Evolutionary conservation across 2,329 filamentous ascomycete species (phyloP).

Genomic region (Monosporascus sp.): DNA sequence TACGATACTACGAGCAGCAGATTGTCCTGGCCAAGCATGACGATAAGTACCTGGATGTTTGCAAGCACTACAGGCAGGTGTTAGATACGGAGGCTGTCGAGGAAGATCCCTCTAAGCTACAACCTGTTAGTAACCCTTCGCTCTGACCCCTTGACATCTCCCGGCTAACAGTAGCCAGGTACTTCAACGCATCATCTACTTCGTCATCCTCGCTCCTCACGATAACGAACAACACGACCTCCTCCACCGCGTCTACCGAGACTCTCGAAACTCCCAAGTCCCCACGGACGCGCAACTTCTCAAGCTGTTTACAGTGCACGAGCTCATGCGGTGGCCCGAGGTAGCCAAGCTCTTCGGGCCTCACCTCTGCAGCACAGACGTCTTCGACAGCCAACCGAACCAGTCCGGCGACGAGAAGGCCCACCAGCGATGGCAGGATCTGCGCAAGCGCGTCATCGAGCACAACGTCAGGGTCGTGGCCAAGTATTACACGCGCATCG

Average conservation of each 20-base stretch:
- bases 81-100: slow-evolving; percentile 94
- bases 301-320: slow-evolving; percentile 89
- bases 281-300: slow-evolving; percentile 78
- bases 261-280: slow-evolving; percentile 74
- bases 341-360: slow-evolving; percentile 84
- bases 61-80: slow-evolving; percentile 97
- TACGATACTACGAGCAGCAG: slow-evolving; percentile 95
- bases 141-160: neutral
- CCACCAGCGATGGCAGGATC: slow-evolving; percentile 81
- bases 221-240: slow-evolving; percentile 99
- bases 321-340: slow-evolving; percentile 97
- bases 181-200: slow-evolving; percentile 94
- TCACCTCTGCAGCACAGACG: slow-evolving; percentile 81
- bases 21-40: slow-evolving; percentile 95
- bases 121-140: slow-evolving; percentile 57
- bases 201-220: slow-evolving; percentile 90
- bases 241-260: slow-evolving; percentile 84
- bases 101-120: slow-evolving; percentile 78
- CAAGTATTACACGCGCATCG: slow-evolving; percentile 97
- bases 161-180: slow-evolving; percentile 46
- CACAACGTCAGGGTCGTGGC: slow-evolving; percentile 97
- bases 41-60: slow-evolving; percentile 92
- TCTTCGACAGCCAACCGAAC: slow-evolving; percentile 67
- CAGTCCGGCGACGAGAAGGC: slow-evolving; percentile 73
- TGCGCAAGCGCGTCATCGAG: slow-evolving; percentile 97